These are phyloP conservation scores for Phaeotremella fagi DNA, from an alignment of 768 basidiomycete genomes.

Conservation along the genomic window DNA sequence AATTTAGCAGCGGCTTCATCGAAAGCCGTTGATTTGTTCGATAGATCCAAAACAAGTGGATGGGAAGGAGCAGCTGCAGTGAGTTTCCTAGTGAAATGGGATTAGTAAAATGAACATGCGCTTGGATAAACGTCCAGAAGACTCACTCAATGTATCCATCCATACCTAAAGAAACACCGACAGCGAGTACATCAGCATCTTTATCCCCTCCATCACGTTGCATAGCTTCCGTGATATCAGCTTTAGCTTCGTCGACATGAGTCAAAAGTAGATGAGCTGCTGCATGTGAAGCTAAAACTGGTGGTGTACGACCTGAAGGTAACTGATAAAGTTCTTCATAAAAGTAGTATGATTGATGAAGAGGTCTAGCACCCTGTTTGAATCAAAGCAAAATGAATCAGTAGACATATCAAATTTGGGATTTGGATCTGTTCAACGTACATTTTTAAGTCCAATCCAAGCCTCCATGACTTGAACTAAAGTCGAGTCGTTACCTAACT, in stretches of 20 bases:
- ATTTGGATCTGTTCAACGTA: conserved; percentile 24
- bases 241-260: conserved; percentile 48
- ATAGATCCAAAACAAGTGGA: conserved; percentile 47
- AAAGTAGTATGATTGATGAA: conserved; percentile 49
- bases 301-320: conserved; percentile 42
- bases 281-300: conserved; percentile 47
- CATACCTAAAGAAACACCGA: conserved; percentile 35
- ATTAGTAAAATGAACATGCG: not conserved
- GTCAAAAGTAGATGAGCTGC: conserved; percentile 46
- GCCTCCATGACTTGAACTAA: conserved; percentile 87
- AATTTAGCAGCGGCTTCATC: conserved; percentile 51
- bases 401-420: too few relatives aligned
- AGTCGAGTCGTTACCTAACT: conserved; percentile 82
- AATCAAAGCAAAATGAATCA: not conserved
- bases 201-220: conserved; percentile 28
- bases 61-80: conserved; percentile 37
- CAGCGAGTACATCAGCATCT: conserved; percentile 36
- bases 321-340: conserved; percentile 49
- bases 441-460: conserved; percentile 50
- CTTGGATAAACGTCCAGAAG: not conserved
- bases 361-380: conserved; percentile 40
- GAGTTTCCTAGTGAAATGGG: conserved; percentile 33
- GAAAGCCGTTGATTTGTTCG: conserved; percentile 46
- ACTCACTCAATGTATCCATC: conserved; percentile 37
- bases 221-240: conserved; percentile 44